These are phyloP conservation scores for Vinca minor DNA, from an alignment of 257 asterid genomes.

Conservation along the genomic window DNA sequence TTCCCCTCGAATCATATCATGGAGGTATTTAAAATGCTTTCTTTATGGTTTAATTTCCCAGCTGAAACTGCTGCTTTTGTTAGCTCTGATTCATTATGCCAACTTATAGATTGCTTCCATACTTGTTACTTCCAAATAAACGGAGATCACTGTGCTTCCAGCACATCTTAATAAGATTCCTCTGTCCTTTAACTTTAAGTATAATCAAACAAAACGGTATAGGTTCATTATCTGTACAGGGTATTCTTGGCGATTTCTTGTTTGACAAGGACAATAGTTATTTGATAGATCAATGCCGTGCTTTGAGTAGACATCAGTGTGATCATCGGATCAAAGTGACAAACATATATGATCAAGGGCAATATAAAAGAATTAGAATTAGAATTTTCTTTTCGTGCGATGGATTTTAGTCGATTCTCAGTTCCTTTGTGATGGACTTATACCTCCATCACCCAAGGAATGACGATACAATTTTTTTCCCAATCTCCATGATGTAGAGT, in stretches of 20 bases:
- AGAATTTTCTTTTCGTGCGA: background rate
- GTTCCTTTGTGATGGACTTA: background rate
- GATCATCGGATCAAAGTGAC: background rate
- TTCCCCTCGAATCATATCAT: conserved; percentile 72
- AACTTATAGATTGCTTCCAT: conserved; percentile 1
- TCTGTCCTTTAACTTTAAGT: background rate
- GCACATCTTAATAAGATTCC: background rate
- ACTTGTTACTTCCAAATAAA: too few species aligned
- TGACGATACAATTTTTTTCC: background rate
- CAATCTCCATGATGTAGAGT: background rate
- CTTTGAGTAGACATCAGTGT: background rate
- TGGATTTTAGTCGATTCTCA: background rate
- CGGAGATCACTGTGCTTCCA: background rate
- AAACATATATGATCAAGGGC: background rate
- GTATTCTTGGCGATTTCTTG: background rate
- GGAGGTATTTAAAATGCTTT: conserved; percentile 53
- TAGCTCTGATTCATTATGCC: background rate
- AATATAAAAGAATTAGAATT: background rate
- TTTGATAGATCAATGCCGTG: background rate
- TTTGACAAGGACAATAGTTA: background rate
- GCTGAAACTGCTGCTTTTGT: background rate
- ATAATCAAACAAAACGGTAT: background rate
- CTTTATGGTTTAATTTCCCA: background rate
- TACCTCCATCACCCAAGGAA: too few species aligned
- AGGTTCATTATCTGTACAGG: background rate